These are phyloP conservation scores for Eucalyptus polyanthemos DNA, from an alignment of 345 rosid genomes.

Conservation along the genomic window DNA sequence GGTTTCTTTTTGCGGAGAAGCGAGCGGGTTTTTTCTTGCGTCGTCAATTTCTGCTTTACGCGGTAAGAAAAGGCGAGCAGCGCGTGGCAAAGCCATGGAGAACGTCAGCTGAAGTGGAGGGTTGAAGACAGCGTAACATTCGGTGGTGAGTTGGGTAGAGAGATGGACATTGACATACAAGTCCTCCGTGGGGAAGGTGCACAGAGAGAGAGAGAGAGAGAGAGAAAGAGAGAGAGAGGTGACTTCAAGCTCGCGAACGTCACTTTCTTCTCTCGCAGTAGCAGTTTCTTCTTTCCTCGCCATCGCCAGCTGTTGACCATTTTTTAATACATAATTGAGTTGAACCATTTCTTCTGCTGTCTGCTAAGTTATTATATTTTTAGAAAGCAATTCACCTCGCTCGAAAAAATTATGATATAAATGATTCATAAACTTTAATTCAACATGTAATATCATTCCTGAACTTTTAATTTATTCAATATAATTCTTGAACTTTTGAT, in stretches of 20 bases:
- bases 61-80: not conserved
- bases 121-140: not conserved
- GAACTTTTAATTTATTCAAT: no score
- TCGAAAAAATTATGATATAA: no score
- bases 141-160: not conserved
- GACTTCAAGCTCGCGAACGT: not conserved
- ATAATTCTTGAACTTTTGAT: no score
- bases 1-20: not conserved
- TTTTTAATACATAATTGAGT: not conserved
- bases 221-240: no score
- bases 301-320: not conserved
- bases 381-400: not conserved
- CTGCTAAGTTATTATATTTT: not conserved
- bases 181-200: not conserved
- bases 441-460: rapidly evolving
- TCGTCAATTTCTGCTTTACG: not conserved
- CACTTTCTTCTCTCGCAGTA: not conserved
- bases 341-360: not conserved
- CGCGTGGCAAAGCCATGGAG: not conserved
- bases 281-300: not conserved
- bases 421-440: no score
- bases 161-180: not conserved
- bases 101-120: not conserved
- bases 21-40: not conserved
- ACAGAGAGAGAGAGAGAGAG: not conserved